Base-by-base conservation (phyloP, 1,139 yeast genomes). In the Candida smagusa region DNA sequence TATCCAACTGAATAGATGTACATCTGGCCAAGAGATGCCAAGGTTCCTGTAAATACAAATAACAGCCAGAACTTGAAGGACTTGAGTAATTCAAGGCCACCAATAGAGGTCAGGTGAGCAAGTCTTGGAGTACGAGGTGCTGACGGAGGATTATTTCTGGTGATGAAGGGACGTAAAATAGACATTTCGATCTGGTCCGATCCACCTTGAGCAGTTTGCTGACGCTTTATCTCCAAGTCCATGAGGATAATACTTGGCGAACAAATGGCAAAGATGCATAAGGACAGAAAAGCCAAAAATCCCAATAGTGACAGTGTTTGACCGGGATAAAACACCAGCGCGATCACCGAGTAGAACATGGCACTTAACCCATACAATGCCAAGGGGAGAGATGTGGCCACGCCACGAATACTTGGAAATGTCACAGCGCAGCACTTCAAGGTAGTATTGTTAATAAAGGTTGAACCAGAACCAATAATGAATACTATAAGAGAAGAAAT, bases 351-450 rank as follows among this genome's bases (percentile, higher is more conserved):
- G 45, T 69, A 78, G 37, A 77, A 67, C 48, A 77, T 62, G 1
- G 84, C 84, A 62, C 81, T 75, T 13, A 77, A 60, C 0, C 84
- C 84, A 50, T 76, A 77, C 31, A 77, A 59, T 2, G 84, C 78
- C 44, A 77, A 63, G 1, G 84, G 84, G 34, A 79, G 62, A 2
- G 81, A 72, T 1, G 84, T 77, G 6, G 84, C 83, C 9, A 78
- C 67, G 1, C 84, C 84, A 42, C 80, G 56, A 28, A 74, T 66
- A 36, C 72, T 65, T 1, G 84, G 84, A 48, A 76, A 77, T 22
- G 68, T 62, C 19, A 77, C 63, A 32, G 83, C 81, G 53, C 81
- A 72, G 50, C 83, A 77, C 47, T 79, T 79, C 50, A 78, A 64
- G 47, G 78, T 66, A 4, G 77, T 72, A 12, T 74, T 64, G 48